A percentile compares a stretch with the other conserved stretches of the same genome.
phyloP scores from a whole-genome alignment of 345 rosid species.

The Citrus mangshanensis region DNA sequence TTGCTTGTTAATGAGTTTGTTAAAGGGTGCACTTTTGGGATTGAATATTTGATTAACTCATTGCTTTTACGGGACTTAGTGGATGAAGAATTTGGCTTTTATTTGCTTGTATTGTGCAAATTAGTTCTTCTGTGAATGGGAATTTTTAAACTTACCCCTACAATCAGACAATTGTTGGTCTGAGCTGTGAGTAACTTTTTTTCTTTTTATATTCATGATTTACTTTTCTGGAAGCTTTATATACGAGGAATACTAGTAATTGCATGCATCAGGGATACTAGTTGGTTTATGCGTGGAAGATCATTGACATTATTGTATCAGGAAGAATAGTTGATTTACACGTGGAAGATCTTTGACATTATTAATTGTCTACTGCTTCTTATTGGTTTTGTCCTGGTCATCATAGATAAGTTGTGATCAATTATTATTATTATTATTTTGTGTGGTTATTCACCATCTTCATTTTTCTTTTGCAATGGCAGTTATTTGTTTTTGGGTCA shows the following conservation, averaged over 20 bases:
- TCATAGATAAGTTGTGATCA: background rate
- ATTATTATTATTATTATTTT: background rate
- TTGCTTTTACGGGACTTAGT: background rate
- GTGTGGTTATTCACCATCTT: background rate
- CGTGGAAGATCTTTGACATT: background rate
- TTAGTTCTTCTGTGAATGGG: background rate
- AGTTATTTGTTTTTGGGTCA: conserved; percentile 78
- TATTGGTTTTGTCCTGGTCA: background rate
- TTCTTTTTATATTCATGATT: background rate
- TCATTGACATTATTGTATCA: background rate
- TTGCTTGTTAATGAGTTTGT: background rate
- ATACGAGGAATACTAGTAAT: background rate
- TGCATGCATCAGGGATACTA: background rate
- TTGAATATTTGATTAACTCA: background rate
- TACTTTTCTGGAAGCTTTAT: background rate
- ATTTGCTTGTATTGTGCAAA: background rate
- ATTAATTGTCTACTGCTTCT: background rate
- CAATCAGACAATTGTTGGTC: background rate
- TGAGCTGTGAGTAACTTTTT: background rate
- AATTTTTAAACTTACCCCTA: background rate
- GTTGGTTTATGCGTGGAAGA: background rate
- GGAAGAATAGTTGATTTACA: background rate
- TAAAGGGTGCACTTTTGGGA: background rate
- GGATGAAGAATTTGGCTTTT: background rate
- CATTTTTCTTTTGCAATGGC: conserved; percentile 14